Evolutionary conservation across 2,329 filamentous ascomycete species (phyloP), one percentile per base, ranked within the genome.

Genomic region (Talaromyces marneffei): DNA sequence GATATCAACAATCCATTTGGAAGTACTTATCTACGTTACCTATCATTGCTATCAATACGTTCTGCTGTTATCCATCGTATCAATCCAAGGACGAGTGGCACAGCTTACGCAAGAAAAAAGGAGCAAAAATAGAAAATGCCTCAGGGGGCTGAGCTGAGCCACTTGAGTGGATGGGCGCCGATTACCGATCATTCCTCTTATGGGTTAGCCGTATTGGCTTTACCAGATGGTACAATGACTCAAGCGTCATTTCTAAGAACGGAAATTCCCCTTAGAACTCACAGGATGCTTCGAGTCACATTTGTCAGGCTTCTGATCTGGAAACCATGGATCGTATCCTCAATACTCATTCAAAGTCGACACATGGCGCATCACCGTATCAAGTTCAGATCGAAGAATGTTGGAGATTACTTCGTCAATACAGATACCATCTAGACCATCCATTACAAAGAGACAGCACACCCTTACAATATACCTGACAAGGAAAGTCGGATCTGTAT

Each of bases 91-190:
- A 52, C n/a, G 2, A 20, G 48, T 52, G 48, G 48, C 52, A 39
- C 40, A 46, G 40, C 39, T 16, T 44, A 39, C 7, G 42, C 33
- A 44, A 42, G 23, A n/a, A 48, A 27, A n/a, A 20, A 52, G 29
- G 18, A 48, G 56, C 42, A 44, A 35, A 48, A 46, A 40, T 44
- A 25, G 20, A 54, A 55, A 59, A 59, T 59, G 27, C 44, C 58
- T 60, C 58, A 60, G 58, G 58, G 58, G 58, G 27, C 58, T 42
- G 58, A 52, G 52, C 48, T 53, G 35, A 53, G 57, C 42, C 57
- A 52, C 57, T 39, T 16, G 37, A 40, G 57, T 52, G 44, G 57
- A 42, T 23, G 44, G 18, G 12, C 27, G 20, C 18, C 12, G 10
- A 52, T 14, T 52, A 33, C 29, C 10, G 48, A 12, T n/a, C 35